phyloP scores from a whole-genome alignment of 116 monocot genomes.

The Dioscorea cayenensis region DNA sequence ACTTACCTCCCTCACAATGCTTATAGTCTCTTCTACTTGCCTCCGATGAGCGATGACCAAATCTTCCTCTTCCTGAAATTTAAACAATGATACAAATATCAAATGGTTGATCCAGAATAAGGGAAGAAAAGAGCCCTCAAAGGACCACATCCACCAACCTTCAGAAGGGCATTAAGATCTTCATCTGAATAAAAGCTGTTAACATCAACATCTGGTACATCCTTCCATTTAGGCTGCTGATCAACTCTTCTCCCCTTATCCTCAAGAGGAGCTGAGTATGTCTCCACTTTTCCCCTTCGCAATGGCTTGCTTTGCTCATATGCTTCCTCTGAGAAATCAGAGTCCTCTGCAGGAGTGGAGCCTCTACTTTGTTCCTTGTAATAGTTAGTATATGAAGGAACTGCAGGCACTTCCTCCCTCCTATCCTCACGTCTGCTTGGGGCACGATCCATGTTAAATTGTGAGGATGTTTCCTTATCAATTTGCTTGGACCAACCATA shows the following conservation, averaged over 20 bases:
- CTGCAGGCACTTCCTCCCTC: slow-evolving; percentile 27
- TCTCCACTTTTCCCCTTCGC: slow-evolving; percentile 32
- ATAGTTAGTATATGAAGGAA: slow-evolving; percentile 20
- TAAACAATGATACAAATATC: background rate
- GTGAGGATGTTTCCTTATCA: slow-evolving; percentile 28
- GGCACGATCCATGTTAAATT: slow-evolving; percentile 22
- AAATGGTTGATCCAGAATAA: background rate
- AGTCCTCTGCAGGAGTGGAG: slow-evolving; percentile 32
- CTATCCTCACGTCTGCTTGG: slow-evolving; percentile 34
- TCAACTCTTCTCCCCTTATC: slow-evolving; percentile 32
- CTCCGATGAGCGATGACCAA: slow-evolving; percentile 82
- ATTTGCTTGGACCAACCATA: slow-evolving; percentile 56
- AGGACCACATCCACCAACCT: slow-evolving; percentile 28
- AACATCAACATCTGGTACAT: slow-evolving; percentile 19
- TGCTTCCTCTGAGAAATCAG: slow-evolving; percentile 27
- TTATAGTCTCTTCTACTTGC: slow-evolving; percentile 88
- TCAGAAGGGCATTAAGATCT: slow-evolving; percentile 71
- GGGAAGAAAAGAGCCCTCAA: background rate
- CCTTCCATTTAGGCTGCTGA: slow-evolving; percentile 26
- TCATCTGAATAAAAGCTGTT: slow-evolving; percentile 40
- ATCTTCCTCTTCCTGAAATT: slow-evolving; percentile 90
- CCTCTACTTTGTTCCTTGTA: slow-evolving; percentile 35
- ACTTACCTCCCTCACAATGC: slow-evolving; percentile 85
- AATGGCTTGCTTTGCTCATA: slow-evolving; percentile 40
- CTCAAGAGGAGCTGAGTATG: slow-evolving; percentile 18